Base-by-base conservation (phyloP, 1,284 basidiomycete species). In the Ustilago hordei region DNA sequence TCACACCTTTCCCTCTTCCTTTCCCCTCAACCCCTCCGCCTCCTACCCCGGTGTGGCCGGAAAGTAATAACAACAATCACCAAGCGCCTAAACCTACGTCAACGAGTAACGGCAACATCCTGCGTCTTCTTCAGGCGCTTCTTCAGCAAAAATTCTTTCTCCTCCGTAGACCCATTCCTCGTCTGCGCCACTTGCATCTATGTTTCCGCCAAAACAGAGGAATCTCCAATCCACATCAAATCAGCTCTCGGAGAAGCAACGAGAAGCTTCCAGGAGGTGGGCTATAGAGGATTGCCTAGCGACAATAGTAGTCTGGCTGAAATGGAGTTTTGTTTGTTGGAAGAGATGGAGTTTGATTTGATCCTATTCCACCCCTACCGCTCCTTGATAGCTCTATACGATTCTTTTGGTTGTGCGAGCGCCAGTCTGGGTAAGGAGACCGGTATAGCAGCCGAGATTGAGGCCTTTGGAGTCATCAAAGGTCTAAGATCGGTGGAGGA, bases 251-350 rank as follows among this genome's bases (percentile, higher is more conserved):
- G 91, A 0, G 95, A 97, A 84, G 92, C 95, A 0, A 90, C 92
- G 67, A 53, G 71, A 28, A 53, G 52, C 15, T 79, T 75, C 35
- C 64, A 72, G 54, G 82, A 84, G 48, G 52, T 73, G 0, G 81
- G 81, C 0, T 76, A 68, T 54, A 36, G 66, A 0, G 55, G 90
- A 38, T 94, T 96, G 81, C 91, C 93, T 0, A 90, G 91, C 0
- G 95, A 98, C 84, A 92, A 94, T 79, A 75, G 81, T 31, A 90
- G 92, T n/a, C 88, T 99, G 6, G 96, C 95, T 5, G 95, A 98
- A 86, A 98, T 98, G 95, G 96, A 98, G 86, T 98, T 98, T 87
- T 98, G 98, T 87, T 90, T 99, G 13, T 91, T 99, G 23, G 94
- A 95, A 82, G 96, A 99, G 85, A 90, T 99, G 47, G 95, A 97